Base-by-base conservation (phyloP, 2,329 filamentous ascomycete genomes). In the Clarireedia monteithiana region DNA sequence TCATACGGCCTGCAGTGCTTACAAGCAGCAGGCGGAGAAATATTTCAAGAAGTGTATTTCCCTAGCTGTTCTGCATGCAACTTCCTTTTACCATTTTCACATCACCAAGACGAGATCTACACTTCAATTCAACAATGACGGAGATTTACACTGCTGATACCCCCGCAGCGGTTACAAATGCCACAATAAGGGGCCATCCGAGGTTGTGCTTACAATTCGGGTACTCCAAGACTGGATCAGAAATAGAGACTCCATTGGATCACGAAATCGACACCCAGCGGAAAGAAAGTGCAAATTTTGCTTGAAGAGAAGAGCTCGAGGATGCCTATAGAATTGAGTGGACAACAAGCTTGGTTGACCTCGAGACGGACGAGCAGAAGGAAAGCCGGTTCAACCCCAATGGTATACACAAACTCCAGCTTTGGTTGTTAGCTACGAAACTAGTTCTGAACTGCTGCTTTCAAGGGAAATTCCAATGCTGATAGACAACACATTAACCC, bases 251-350 rank as follows among this genome's bases (percentile, higher is more conserved):
- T 80, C 34, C 76, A 80, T 61, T 68, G 80, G 3, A 71, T 81
- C 63, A 80, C 77, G 0, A 70, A 72, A 62, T 73, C 66, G 60
- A 79, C 77, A 3, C 76, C 76, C 46, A 80, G 79, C 63, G 76
- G 76, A 24, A 71, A 76, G 58, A 77, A 77, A 24, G 73, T 77
- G 1, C 75, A 78, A 62, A 79, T 79, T 63, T 68, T 79, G 59
- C 73, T 79, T 20, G 78, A 81, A 62, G 78, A 81, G 78, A 81
- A 62, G 78, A 81, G 64, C 69, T 81, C 34, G 74, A 74, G 45
- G 74, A 76, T 20, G 59, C 67, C 30, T 81, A 81, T 62, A 75
- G 74, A 48, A 75, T 71, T 2, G 62, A 76, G 56, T 80, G 73
- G 71, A 75, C 71, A 0, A 75, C 46, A 24, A 48, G 23, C 14